Base-by-base conservation (phyloP, 345 rosid species). In the Citrus mangshanensis region DNA sequence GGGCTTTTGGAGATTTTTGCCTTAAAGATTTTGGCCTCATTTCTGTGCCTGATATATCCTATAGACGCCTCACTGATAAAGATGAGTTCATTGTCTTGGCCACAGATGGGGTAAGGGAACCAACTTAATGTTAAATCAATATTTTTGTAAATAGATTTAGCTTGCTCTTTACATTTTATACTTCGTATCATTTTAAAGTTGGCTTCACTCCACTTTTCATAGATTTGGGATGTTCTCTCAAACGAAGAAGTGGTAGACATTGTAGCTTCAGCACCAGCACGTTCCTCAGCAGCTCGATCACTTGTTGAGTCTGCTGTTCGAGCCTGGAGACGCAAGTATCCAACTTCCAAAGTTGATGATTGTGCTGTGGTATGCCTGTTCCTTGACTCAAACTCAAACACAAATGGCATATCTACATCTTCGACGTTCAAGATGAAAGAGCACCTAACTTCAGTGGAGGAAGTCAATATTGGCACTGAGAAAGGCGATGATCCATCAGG, bases 1-100 rank as follows among this genome's bases (percentile, higher is more conserved):
- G 99, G 68, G 99, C 99, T 70, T 92, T 97, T 68, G 98, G 99
- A 76, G 98, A 97, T 88, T 97, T 97, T 84, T 94, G 99, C 82
- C 97, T 97, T 22, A 97, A 97, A 86, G 93, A 97, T 80, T 97
- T 84, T 85, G 99, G 99, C 75, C 88, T 97, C 49, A 97, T 97
- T 83, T 92, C 99, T 59, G 98, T 97, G 72, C 99, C 99, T 56
- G 98, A 94, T 65, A 72, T 97, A 76, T 89, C 93, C 70, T 93
- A 75, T 42, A 86, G 94, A 34, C 87, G 78, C 59, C 83, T 97
- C 40, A 88, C 89, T 9, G 91, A 94, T 73, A 88, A 84, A 81
- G 99, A 97, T 72, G 98, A 91, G 79, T 97, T 97, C 81, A 71
- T 97, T 78, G 97, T 97, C 72, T 84, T 97, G 93, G 99, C 99